Base-by-base conservation (phyloP, 1,284 basidiomycete genomes). In the Microbotryum saponariae region DNA sequence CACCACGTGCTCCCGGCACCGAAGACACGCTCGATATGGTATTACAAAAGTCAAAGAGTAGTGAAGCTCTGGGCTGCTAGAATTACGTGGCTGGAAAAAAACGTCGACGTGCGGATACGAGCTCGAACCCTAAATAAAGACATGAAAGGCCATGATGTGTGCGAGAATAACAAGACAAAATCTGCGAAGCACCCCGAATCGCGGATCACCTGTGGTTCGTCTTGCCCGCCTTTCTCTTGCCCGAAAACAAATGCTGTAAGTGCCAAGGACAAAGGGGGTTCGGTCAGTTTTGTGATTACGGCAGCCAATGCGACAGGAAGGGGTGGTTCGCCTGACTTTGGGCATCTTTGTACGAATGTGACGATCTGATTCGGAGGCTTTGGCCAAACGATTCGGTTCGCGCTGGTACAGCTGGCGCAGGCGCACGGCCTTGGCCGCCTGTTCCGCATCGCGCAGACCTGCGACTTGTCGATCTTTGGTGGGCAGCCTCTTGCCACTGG, bases 321-420 rank as follows among this genome's bases (percentile, higher is more conserved):
- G 60, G 0, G 57, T 44, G 42, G 73, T 74, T 73, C 75, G 63
- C 60, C 37, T 42, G 9, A 42, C 37, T 29, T 77, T 77, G 31
- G 78, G 78, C 64, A 76, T 74, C 25, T 77, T 77, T 61, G 74
- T 73, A 25, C 71, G 66, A 12, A 74, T 70, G 67, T 74, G 76
- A 58, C 60, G 51, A 79, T 97, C 92, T 60, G 83, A 81, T 79
- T 97, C 92, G 66, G 88, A 89, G 50, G 91, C 91, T 74, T 87
- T 89, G 29, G 91, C 92, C 50, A 86, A 80, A 79, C 85, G 84
- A 75, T 93, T 92, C 64, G 89, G 87, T 65, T 82, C 82, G 69
- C 92, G 81, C 75, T 93, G 89, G 18, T 86, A 86, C 63, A 93
- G 82, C 71, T 89, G 87, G 65, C 89, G 86, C 58, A 96, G 79